A percentile compares a stretch with the other conserved stretches of the same genome.
Conservation (phyloP, 441 rosid species). For the Lagerstroemia fauriei region DNA sequence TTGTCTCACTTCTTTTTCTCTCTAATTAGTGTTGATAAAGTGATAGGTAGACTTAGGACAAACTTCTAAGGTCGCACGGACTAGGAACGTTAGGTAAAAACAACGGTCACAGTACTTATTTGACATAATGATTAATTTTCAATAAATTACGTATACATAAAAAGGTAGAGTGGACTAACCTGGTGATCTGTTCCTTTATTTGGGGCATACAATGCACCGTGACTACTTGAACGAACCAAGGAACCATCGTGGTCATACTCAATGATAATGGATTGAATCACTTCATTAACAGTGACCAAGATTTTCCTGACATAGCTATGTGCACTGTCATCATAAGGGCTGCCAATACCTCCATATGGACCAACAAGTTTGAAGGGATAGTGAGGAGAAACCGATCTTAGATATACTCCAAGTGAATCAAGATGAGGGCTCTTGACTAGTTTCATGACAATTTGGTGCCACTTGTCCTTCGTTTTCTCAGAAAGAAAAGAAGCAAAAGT, state of each 20-base stretch:
- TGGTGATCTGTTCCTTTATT: background rate
- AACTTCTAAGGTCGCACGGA: no score
- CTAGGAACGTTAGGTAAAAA: no score
- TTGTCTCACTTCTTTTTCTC: no score
- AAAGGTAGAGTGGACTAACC: background rate
- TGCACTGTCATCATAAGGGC: background rate
- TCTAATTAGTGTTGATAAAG: no score
- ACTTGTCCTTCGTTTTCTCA: background rate
- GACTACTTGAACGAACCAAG: background rate
- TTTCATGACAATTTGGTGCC: background rate
- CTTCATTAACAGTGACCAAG: background rate
- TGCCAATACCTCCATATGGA: slow-evolving; percentile 11
- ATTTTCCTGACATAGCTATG: background rate
- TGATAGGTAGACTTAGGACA: no score
- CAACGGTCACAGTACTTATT: no score
- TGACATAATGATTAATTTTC: no score
- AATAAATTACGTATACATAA: background rate
- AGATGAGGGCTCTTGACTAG: background rate
- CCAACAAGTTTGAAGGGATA: background rate
- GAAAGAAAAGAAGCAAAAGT: background rate
- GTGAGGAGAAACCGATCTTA: background rate
- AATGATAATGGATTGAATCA: background rate
- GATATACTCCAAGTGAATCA: slow-evolving; percentile 14
- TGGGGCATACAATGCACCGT: background rate
- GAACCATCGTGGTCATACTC: slow-evolving; percentile 3